Evolutionary conservation across 2,329 filamentous ascomycete genomes (phyloP).

Genomic region (Verticillium alfalfae): DNA sequence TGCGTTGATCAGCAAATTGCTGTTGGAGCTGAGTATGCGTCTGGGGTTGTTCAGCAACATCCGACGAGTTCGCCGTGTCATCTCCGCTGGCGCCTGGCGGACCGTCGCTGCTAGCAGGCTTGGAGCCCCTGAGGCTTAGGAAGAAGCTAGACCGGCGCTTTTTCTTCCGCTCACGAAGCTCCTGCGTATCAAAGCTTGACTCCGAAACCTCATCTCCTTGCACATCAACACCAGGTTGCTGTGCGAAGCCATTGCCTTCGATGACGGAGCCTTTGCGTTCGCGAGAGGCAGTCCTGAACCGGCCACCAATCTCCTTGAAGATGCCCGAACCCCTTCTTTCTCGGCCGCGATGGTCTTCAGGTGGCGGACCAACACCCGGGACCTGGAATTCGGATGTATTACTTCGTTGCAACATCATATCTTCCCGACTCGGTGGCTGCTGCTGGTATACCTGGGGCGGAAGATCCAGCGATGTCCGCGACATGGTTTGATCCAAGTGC

Average conservation of each 20-base stretch:
- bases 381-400: constrained; percentile 32
- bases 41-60: not conserved
- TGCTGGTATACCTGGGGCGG: constrained; percentile 12
- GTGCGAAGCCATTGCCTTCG: constrained; percentile 1
- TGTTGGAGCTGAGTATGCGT: constrained; percentile 8
- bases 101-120: constrained; percentile 2
- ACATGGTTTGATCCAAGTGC: constrained; percentile 10
- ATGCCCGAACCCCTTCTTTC: constrained; percentile 34
- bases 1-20: constrained; percentile 27
- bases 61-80: not conserved
- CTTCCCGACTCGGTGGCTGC: constrained; percentile 18
- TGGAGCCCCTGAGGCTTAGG: constrained; percentile 17
- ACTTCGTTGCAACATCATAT: constrained; percentile 30
- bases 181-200: constrained; percentile 32
- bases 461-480: constrained; percentile 10
- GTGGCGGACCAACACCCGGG: constrained; percentile 26
- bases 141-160: constrained; percentile 30
- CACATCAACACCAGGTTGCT: constrained; percentile 9
- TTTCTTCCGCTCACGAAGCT: constrained; percentile 28
- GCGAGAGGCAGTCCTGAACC: constrained; percentile 27
- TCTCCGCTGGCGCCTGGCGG: constrained; percentile 17
- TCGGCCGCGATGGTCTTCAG: constrained; percentile 28
- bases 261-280: constrained; percentile 22
- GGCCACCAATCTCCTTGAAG: constrained; percentile 46
- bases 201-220: constrained; percentile 35